Evolutionary conservation across 352 stramenopile genomes (phyloP).

Genomic region (Phytopythium chamaehyphon): DNA sequence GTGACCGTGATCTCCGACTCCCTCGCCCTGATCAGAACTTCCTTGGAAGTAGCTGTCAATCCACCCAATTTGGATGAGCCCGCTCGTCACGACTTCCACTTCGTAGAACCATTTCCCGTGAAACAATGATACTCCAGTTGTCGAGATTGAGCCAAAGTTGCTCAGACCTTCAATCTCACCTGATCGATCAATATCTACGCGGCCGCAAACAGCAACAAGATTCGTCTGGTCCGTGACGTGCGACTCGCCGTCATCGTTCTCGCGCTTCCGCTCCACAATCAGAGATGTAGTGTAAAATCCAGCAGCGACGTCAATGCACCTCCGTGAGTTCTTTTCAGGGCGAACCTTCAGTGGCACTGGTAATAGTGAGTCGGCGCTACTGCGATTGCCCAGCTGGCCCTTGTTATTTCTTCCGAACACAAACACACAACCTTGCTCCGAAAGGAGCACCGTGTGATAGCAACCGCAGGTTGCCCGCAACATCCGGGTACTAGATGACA

Average conservation of each 20-base stretch:
- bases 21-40: constrained; percentile 88
- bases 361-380: constrained; percentile 75
- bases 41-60: constrained; percentile 90
- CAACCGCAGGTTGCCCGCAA: constrained; percentile 75
- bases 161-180: constrained; percentile 85
- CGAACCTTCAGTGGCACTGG: constrained; percentile 81
- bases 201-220: constrained; percentile 64
- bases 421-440: constrained; percentile 79
- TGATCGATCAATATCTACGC: constrained; percentile 83
- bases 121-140: constrained; percentile 66
- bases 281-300: constrained; percentile 88
- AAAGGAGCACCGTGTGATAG: constrained; percentile 84
- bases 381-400: constrained; percentile 81
- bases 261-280: constrained; percentile 78
- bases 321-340: constrained; percentile 69
- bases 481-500: constrained; percentile 72
- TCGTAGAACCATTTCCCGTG: constrained; percentile 93
- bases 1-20: constrained; percentile 88
- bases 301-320: constrained; percentile 77
- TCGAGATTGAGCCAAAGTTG: constrained; percentile 87
- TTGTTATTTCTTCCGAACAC: constrained; percentile 89
- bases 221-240: constrained; percentile 61
- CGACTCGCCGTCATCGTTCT: constrained; percentile 71
- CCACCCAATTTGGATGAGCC: constrained; percentile 92
- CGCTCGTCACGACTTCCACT: constrained; percentile 87